Evolutionary conservation across 345 rosid species (phyloP), one percentile per base, ranked within the genome.

Genomic region (Citrus reticulata): DNA sequence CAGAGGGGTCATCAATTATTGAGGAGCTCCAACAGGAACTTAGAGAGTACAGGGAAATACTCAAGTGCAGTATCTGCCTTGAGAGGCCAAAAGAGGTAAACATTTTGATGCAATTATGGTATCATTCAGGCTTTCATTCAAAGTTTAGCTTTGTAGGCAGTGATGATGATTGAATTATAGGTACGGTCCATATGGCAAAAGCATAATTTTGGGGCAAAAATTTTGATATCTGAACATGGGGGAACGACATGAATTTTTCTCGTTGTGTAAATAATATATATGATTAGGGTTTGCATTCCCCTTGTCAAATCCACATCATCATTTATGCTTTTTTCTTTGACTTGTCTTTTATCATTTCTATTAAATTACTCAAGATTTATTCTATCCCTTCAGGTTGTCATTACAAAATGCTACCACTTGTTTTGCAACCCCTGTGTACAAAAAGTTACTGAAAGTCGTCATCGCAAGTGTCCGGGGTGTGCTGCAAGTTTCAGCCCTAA

Each of bases 341-440:
- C 54, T 35, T 25, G 61, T 49, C 55, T 24, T 76, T 35, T 57
- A 5, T 40, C 46, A 46, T 35, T 59, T 11, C 62, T 66, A 73
- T 37, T 57, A 59, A 39, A 64, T 39, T 70, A 57, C 37, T 37
- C 65, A 68, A 68, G 32, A 16, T 54, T 10, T 63, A 66, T 75
- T 75, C 30, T 11, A 73, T 29, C 46, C 29, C 9, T 51, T 70
- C 86, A 97, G 99, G 98, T 93, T 65, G 99, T 94, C 82, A 94
- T 97, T 83, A 97, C 98, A 71, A 97, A 92, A 77, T 97, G 99
- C 89, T 97, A 85, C 85, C 99, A 94, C 77, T 84, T 97, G 83
- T 94, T 94, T 89, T 97, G 98, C 92, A 91, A 86, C 68, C 85
- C 89, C 63, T 97, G 98, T 80, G 88, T 97, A 42, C 97, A 91